Base-by-base conservation (phyloP, 345 rosid genomes). In the Cochlearia excelsa region DNA sequence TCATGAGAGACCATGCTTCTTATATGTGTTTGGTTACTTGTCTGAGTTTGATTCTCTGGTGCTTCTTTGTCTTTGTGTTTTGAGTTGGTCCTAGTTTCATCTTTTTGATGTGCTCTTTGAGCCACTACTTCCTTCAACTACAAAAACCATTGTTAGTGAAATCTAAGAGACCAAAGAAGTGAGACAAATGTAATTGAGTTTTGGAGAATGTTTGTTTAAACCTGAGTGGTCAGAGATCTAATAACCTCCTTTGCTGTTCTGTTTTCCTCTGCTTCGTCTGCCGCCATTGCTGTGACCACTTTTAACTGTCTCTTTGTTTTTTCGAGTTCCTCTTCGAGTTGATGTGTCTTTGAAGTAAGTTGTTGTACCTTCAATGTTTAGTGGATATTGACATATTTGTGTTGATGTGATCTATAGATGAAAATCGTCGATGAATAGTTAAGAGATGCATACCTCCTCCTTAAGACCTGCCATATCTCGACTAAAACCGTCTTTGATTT, bases 181-280 rank as follows among this genome's bases (percentile, higher is more conserved):
- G 40, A 34, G 27, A 61, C 26, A 3, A 61, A 42, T 9, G 50
- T 38, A 51, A 2, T 3, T 51, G 9, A 52, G 34, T 61, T 30
- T 31, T 26, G 45, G 23, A 47, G 58, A 43, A 26, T 47, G 48
- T 48, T 16, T 16, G 23, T 16, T 16, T 67, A 49, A 68, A 85
- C 98, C 96, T 91, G 95, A 80, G 78, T 65, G 54, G 88, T 82
- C 30, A 91, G 78, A 27, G 90, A 79, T 76, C 73, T 81, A 26
- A 88, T 86, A 64, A 86, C 88, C 51, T 84, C 98, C 57, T 83
- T 88, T 4, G 96, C 96, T 11, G 95, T 77, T 74, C 70, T 84
- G 80, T 86, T 81, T 67, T 83, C 90, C 61, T 79, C 86, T 72
- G 87, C 98, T 81, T 91, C 98, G 72, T 82, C 85, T 66, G 82